Evolutionary conservation across 805 yeast species (phyloP).

Genomic region (Yamadazyma sp.): DNA sequence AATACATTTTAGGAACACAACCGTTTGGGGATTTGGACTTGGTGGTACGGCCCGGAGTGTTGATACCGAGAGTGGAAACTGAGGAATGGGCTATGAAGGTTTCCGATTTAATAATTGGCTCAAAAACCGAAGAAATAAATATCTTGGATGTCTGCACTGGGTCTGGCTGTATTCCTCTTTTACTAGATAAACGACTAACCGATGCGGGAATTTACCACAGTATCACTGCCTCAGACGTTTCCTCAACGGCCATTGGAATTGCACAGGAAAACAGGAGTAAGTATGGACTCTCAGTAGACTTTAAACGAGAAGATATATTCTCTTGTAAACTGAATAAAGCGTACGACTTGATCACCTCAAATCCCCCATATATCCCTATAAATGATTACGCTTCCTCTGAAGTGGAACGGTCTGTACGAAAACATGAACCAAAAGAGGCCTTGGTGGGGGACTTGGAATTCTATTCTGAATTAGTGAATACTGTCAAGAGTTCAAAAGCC

Average conservation of each 20-base stretch:
- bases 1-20: slow-evolving; percentile 80
- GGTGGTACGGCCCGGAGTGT: slow-evolving; percentile 58
- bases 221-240: slow-evolving; percentile 57
- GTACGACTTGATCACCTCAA: slow-evolving; percentile 66
- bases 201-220: slow-evolving; percentile 5
- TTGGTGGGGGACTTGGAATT: slow-evolving; percentile 77
- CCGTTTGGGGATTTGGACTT: slow-evolving; percentile 78
- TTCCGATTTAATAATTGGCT: slow-evolving; percentile 14
- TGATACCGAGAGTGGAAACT: slow-evolving; percentile 94
- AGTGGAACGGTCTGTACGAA: slow-evolving; percentile 62
- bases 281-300: slow-evolving; percentile 10
- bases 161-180: slow-evolving; percentile 78
- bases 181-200: slow-evolving; percentile 32
- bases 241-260: slow-evolving; percentile 50
- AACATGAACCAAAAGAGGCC: slow-evolving; percentile 76
- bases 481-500: slow-evolving; percentile 44
- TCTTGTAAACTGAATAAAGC: background rate
- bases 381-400: slow-evolving; percentile 45
- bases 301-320: slow-evolving; percentile 11
- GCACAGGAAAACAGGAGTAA: slow-evolving; percentile 44
- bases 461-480: slow-evolving; percentile 53
- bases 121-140: slow-evolving; percentile 5
- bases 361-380: slow-evolving; percentile 83
- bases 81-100: slow-evolving; percentile 78
- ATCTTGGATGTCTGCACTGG: slow-evolving; percentile 82